Evolutionary conservation across 192 early-diverging fungal genomes (phyloP).

Genomic region (Linderina pennispora): DNA sequence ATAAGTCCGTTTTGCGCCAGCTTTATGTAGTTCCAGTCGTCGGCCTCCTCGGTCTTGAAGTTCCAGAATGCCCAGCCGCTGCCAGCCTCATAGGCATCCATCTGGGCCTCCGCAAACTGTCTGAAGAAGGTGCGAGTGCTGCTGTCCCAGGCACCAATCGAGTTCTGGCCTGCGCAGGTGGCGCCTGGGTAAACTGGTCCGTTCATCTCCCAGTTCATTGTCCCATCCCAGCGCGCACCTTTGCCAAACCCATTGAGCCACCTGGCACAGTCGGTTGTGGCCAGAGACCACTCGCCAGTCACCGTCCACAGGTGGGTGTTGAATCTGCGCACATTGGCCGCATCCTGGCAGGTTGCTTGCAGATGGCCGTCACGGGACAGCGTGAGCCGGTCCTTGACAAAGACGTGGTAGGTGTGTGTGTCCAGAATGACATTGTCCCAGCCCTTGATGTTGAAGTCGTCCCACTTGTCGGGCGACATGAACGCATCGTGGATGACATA

Average conservation of each 20-base stretch:
- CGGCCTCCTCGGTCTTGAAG: constrained; percentile 65
- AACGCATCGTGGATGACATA: constrained; percentile 47
- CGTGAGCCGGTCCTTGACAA: constrained; percentile 32
- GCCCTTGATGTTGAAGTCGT: constrained; percentile 19
- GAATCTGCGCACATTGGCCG: constrained; percentile 24
- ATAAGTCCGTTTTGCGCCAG: constrained; percentile 59
- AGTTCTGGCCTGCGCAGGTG: constrained; percentile 48
- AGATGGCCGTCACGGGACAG: constrained; percentile 28
- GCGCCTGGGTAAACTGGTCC: constrained; percentile 38
- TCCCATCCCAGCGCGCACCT: constrained; percentile 61
- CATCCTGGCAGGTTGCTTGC: constrained; percentile 29
- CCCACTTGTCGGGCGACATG: constrained; percentile 34
- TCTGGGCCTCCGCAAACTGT: constrained; percentile 56
- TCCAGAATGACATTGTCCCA: constrained; percentile 48
- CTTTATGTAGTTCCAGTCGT: constrained; percentile 69
- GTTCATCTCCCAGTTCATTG: constrained; percentile 38
- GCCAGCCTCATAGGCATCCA: constrained; percentile 63
- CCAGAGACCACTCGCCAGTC: constrained; percentile 68
- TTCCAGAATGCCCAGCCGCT: constrained; percentile 74
- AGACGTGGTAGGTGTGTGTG: constrained; percentile 49
- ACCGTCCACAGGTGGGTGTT: constrained; percentile 47
- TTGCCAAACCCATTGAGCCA: constrained; percentile 62
- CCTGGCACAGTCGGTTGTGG: constrained; percentile 64
- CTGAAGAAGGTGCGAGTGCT: constrained; percentile 50
- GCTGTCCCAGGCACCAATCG: constrained; percentile 38